Conservation (phyloP, 371 early-diverging fungal species). For the Blakeslea trispora region DNA sequence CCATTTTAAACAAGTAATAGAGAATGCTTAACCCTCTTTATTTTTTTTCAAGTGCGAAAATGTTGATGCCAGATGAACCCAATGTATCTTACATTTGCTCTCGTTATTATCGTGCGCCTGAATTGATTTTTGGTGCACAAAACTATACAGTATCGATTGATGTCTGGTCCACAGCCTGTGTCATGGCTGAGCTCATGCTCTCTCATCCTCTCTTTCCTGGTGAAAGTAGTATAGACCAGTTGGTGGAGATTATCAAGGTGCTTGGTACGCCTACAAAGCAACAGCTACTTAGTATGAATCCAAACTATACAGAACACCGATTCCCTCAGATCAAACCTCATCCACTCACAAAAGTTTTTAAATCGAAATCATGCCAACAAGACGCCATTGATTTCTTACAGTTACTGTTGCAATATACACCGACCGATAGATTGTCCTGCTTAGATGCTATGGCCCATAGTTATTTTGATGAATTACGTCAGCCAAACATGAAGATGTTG, state of each 20-base stretch:
- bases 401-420: constrained; percentile 91
- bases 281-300: constrained; percentile 95
- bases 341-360: constrained; percentile 31
- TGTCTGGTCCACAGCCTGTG: constrained; percentile 99
- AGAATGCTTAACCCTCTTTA: not conserved
- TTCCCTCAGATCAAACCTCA: constrained; percentile 97
- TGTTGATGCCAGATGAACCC: constrained; percentile 89
- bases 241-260: constrained; percentile 99
- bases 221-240: constrained; percentile 98
- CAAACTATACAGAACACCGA: constrained; percentile 96
- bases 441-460: constrained; percentile 88
- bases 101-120: constrained; percentile 98
- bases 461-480: constrained; percentile 93
- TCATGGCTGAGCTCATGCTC: constrained; percentile 98
- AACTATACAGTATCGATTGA: constrained; percentile 93
- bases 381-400: constrained; percentile 85
- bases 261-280: constrained; percentile 98
- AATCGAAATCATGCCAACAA: constrained; percentile 19
- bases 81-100: constrained; percentile 99
- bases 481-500: constrained; percentile 71
- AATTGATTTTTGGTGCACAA: constrained; percentile 96
- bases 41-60: constrained; percentile 83
- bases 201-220: constrained; percentile 98
- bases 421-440: constrained; percentile 83
- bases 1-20: no score